Evolutionary conservation across 2,329 filamentous ascomycete genomes (phyloP).

Genomic region (Rutstroemia sydowiana): DNA sequence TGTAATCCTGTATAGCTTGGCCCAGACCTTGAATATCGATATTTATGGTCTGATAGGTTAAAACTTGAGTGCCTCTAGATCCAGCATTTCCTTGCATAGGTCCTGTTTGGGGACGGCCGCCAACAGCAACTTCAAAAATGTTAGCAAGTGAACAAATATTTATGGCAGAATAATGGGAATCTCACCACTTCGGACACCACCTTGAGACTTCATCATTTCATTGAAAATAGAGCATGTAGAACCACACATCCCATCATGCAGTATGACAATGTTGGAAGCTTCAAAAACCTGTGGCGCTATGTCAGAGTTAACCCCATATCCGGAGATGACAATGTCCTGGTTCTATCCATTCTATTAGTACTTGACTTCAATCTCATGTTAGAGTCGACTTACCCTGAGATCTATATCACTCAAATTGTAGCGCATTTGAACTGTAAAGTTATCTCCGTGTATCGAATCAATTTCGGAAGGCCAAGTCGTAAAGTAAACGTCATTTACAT

Average conservation of each 20-base stretch:
- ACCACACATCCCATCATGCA: constrained; percentile 46
- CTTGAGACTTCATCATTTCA: constrained; percentile 42
- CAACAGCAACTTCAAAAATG: constrained; percentile 39
- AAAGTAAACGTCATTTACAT: constrained; percentile 14
- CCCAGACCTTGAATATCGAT: neutral
- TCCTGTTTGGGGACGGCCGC: constrained; percentile 46
- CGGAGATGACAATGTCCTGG: no score
- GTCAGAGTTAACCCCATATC: no score
- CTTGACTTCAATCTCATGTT: neutral
- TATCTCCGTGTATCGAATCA: neutral
- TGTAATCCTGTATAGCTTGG: neutral
- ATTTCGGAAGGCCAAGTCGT: constrained; percentile 13
- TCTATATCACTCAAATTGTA: constrained; percentile 23
- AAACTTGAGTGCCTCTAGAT: constrained; percentile 44
- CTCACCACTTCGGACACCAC: constrained; percentile 22
- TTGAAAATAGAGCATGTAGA: constrained; percentile 54
- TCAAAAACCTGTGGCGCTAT: no score
- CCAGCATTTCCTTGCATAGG: constrained; percentile 59
- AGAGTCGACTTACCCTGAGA: constrained; percentile 7
- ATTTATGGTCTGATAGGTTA: neutral
- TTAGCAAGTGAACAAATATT: neutral
- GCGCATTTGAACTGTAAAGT: constrained; percentile 13
- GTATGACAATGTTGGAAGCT: constrained; percentile 31
- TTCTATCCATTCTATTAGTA: neutral
- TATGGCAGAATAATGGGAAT: neutral